Evolutionary conservation across 1,284 basidiomycete genomes (phyloP), one percentile per base, ranked within the genome.

Genomic region (Papiliotrema fonsecae): DNA sequence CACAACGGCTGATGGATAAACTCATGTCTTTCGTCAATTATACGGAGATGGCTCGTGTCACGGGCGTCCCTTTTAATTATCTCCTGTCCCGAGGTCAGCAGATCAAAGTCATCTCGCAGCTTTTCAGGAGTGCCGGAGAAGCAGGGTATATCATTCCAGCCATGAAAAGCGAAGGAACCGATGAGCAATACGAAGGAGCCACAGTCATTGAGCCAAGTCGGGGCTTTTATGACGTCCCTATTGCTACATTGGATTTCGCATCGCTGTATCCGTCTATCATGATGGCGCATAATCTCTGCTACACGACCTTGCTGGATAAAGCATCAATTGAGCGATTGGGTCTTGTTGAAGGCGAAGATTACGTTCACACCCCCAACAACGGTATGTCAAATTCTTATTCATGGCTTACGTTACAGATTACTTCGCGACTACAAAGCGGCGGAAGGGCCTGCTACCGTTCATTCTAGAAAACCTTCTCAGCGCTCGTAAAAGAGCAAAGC

Each of bases 251-350:
- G 36, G 92, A 97, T 80, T 97, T 97, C 75, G 91, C 88, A 50
- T 96, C 91, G 0, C 79, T 97, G 57, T 97, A 97, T 70, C 92
- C 92, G 0, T 97, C 93, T 0, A 97, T 97, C 75, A 97, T 97
- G 92, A 96, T 96, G 91, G 93, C 92, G 0, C 93, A 97, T 69
- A 97, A 97, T 66, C 76, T 97, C 1, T 97, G 92, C 70, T 97
- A 97, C 65, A 96, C 93, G 0, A 94, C 93, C 0, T 77, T 96
- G 14, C 70, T 94, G 21, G 87, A 94, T 57, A 87, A 84, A 65
- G 49, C 57, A 4, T 86, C 84, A 0, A 85, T 92, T 18, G 86
- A 90, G 19, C 81, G 86, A 14, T 75, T 96, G 6, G 75, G 78
- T 9, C 77, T 97, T 16, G 79, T 83, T 18, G 88, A 87, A 65